Conservation (phyloP, 2,329 filamentous ascomycete genomes). For the Sclerotinia borealis region DNA sequence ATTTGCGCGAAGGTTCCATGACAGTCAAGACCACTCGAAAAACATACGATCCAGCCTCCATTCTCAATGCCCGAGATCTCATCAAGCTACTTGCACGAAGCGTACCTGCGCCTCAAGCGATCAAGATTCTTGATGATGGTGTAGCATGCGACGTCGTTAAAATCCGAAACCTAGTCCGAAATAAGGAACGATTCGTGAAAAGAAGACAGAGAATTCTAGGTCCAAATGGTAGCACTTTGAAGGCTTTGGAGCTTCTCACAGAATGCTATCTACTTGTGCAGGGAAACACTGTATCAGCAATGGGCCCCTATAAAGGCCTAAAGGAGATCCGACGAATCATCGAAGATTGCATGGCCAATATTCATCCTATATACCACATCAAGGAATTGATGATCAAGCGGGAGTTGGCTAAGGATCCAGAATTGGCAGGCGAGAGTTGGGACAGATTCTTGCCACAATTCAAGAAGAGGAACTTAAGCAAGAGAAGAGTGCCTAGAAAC, state of each 20-base stretch:
- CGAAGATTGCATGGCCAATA: slow-evolving; percentile 94
- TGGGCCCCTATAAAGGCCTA: slow-evolving; percentile 88
- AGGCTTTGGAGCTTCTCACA: slow-evolving; percentile 88
- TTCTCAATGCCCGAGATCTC: slow-evolving; percentile 88
- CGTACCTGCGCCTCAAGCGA: slow-evolving; percentile 85
- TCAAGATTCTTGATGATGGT: slow-evolving; percentile 91
- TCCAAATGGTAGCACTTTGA: slow-evolving; percentile 84
- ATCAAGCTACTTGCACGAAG: slow-evolving; percentile 89
- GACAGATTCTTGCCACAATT: slow-evolving; percentile 95
- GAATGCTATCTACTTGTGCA: slow-evolving; percentile 91
- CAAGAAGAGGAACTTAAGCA: slow-evolving; percentile 86
- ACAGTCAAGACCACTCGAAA: slow-evolving; percentile 90
- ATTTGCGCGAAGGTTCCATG: slow-evolving; percentile 95
- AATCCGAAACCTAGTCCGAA: slow-evolving; percentile 81
- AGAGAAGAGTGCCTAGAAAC: slow-evolving; percentile 73
- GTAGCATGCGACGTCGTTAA: slow-evolving; percentile 94
- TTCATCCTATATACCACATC: slow-evolving; percentile 86
- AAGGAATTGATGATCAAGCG: slow-evolving; percentile 94
- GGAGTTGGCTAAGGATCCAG: slow-evolving; percentile 83
- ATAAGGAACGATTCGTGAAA: slow-evolving; percentile 95
- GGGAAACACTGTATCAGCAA: slow-evolving; percentile 87
- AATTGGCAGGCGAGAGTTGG: slow-evolving; percentile 84
- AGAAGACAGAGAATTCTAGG: slow-evolving; percentile 87
- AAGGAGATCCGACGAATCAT: slow-evolving; percentile 88
- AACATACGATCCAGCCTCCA: slow-evolving; percentile 85